A percentile compares a stretch with the other conserved stretches of the same genome.
Conservation (phyloP, 371 early-diverging fungal genomes). For the Mucor velutinosus region DNA sequence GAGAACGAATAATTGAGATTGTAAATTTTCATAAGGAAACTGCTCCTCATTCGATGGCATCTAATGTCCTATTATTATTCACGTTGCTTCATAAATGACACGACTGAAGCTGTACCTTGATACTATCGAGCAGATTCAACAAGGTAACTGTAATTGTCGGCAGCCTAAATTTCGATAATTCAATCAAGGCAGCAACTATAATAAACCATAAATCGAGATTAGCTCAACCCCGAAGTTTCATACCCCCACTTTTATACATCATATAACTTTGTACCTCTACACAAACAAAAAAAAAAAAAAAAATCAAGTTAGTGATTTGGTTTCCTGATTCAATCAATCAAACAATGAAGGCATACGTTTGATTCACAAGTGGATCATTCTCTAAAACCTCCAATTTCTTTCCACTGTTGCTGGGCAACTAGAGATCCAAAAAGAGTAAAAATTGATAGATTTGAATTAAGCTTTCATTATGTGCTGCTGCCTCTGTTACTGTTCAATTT, state of each 20-base stretch:
- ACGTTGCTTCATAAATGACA: background rate
- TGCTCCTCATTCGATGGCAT: conserved; percentile 54
- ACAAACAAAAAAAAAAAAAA: conserved; percentile 7
- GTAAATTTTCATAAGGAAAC: conserved; percentile 63
- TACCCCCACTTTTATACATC: background rate
- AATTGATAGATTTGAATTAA: background rate
- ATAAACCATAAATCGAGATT: conserved; percentile 1
- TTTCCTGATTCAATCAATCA: background rate
- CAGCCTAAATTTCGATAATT: conserved; percentile 68
- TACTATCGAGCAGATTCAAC: conserved; percentile 57
- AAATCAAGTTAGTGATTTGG: background rate
- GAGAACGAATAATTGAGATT: conserved; percentile 76
- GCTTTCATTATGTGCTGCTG: background rate
- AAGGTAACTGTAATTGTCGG: conserved; percentile 57
- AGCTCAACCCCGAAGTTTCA: conserved; percentile 10
- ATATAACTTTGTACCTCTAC: conserved; percentile 19
- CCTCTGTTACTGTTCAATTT: conserved; percentile 4
- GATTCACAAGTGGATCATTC: conserved; percentile 65
- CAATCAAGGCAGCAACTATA: conserved; percentile 62
- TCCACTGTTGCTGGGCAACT: conserved; percentile 64
- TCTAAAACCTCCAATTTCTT: conserved; percentile 57
- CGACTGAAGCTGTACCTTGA: conserved; percentile 51
- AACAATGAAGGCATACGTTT: conserved; percentile 37
- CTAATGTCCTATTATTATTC: conserved; percentile 1
- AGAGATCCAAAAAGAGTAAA: background rate